These are phyloP conservation scores for Teunomyces funiuensis DNA, from an alignment of 805 yeast species.

Conservation along the genomic window DNA sequence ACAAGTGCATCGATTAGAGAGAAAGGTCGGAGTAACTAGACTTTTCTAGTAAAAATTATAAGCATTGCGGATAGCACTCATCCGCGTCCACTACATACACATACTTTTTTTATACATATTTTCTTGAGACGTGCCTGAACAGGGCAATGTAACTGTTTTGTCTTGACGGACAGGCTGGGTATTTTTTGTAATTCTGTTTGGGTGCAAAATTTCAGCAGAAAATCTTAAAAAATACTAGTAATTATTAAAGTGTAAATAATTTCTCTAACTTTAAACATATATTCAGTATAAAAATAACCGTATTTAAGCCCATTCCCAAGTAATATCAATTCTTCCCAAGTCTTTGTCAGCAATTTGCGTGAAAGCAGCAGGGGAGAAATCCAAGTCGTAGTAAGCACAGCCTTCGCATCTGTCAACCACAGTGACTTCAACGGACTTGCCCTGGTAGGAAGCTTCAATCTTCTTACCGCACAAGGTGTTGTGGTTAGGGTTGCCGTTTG, in stretches of 20 bases:
- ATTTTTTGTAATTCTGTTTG: no score
- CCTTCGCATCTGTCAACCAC: slow-evolving; percentile 60
- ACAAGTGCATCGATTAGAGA: slow-evolving; percentile 50
- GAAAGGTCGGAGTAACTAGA: not conserved
- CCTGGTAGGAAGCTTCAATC: slow-evolving; percentile 46
- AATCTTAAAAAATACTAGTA: no score
- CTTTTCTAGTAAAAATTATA: not conserved
- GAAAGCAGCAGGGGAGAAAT: slow-evolving; percentile 64
- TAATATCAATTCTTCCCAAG: slow-evolving; percentile 54
- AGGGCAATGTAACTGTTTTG: no score
- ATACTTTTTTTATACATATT: slow-evolving; percentile 4
- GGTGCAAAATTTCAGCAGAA: no score
- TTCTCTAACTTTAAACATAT: no score
- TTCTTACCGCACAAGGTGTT: slow-evolving; percentile 54
- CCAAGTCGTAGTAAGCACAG: slow-evolving; percentile 51
- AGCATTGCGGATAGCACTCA: slow-evolving; percentile 1
- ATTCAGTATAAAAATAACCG: slow-evolving; percentile 2
- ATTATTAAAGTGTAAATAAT: no score
- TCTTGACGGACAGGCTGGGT: no score
- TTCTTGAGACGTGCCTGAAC: not conserved
- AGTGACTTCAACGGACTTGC: slow-evolving; percentile 54
- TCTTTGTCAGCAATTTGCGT: slow-evolving; percentile 47
- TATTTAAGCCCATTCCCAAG: slow-evolving; percentile 42
- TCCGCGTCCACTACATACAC: slow-evolving; percentile 5
- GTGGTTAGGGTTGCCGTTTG: slow-evolving; percentile 40